Evolutionary conservation across 2,329 filamentous ascomycete species (phyloP), one percentile per base, ranked within the genome.

Genomic region (Aureobasidium leucospermi): DNA sequence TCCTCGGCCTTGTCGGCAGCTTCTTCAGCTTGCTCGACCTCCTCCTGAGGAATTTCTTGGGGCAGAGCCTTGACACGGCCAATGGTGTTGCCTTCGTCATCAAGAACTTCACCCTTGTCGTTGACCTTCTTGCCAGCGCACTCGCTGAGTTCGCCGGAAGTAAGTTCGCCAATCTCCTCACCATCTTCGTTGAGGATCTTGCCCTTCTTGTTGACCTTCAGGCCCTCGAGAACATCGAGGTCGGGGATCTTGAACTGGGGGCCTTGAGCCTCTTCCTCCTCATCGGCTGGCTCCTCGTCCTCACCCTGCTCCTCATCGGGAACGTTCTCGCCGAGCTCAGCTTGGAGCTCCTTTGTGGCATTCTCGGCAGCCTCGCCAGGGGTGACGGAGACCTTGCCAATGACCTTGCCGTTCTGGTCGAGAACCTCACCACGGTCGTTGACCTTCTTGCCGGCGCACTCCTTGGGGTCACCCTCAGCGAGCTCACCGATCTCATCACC

Each of bases 61-160:
- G 78, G 76, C 4, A 80, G 72, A n/a, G 78, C 75, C 65, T 82
- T 76, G 63, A 85, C 81, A 63, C 80, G 81, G 42, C 84, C 85
- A 62, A 87, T 78, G 63, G 87, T 77, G 45, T 85, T 84, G 46
- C 84, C 84, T 47, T 83, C 79, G 69, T 79, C 83, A 68, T 85
- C 84, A 67, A 85, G 77, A 59, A 87, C 82, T 66, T 86, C 84
- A 19, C 84, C 84, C 70, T 85, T 77, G 61, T 79, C 79, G 64
- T 87, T 85, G 65, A 85, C 75, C 71, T 85, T 86, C 74, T 85
- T 85, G 61, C 85, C 79, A 16, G 85, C 81, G 63, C 84, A 86
- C 63, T 85, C 82, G 13, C 79, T 71, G 11, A 86, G 70, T 56
- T 86, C 80, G 43, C 85, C 85, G 64, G 81, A 79, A 42, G 71